Evolutionary conservation across 2,329 filamentous ascomycete genomes (phyloP).

Genomic region (Penicillium sp.): DNA sequence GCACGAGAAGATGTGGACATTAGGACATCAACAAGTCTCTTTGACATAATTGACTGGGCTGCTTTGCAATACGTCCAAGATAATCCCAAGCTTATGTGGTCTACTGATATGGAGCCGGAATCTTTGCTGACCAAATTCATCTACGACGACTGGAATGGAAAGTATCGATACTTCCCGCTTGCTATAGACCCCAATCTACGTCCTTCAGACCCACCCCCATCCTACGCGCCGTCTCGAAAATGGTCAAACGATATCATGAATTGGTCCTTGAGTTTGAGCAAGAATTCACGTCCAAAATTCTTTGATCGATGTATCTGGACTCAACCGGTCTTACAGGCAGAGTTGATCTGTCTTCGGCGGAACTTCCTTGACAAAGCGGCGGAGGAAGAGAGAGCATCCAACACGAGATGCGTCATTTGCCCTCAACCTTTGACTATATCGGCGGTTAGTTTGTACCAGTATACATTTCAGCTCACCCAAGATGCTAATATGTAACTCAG

Average conservation of each 20-base stretch:
- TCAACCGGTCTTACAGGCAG: slow-evolving; percentile 79
- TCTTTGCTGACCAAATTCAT: slow-evolving; percentile 52
- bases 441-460: slow-evolving; percentile 53
- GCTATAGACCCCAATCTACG: slow-evolving; percentile 31
- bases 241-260: slow-evolving; percentile 68
- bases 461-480: neutral
- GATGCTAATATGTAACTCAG: slow-evolving; percentile 38
- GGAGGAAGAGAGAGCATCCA: slow-evolving; percentile 48
- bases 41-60: slow-evolving; percentile 46
- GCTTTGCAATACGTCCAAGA: slow-evolving; percentile 36
- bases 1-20: slow-evolving; percentile 22
- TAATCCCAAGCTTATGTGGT: slow-evolving; percentile 48
- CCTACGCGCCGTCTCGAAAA: slow-evolving; percentile 36
- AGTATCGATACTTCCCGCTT: slow-evolving; percentile 56
- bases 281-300: slow-evolving; percentile 54
- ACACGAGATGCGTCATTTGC: slow-evolving; percentile 64
- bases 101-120: slow-evolving; percentile 36
- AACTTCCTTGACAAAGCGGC: slow-evolving; percentile 73
- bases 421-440: slow-evolving; percentile 76
- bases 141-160: slow-evolving; percentile 57
- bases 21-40: slow-evolving; percentile 1
- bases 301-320: slow-evolving; percentile 55
- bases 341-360: slow-evolving; percentile 71
- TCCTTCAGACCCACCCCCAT: slow-evolving; percentile 36
- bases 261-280: slow-evolving; percentile 76